These are phyloP conservation scores for Tetradesmus obliquus DNA, from an alignment of 139 green algal species.

Conservation along the genomic window DNA sequence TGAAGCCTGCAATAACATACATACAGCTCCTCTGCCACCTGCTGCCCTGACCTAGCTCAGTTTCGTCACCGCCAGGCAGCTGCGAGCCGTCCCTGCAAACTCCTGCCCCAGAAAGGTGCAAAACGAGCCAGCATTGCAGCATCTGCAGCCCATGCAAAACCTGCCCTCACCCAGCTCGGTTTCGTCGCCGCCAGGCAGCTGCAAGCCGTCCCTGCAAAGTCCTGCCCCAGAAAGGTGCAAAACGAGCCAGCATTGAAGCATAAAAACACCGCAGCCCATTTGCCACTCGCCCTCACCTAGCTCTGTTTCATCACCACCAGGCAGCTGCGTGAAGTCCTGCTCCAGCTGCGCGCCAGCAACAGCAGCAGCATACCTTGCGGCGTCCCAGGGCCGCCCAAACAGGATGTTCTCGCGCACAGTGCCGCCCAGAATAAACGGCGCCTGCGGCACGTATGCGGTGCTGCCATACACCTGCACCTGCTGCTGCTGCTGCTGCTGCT, in stretches of 20 bases:
- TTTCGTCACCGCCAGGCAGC: slow-evolving; percentile 74
- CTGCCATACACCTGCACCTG: slow-evolving; percentile 53
- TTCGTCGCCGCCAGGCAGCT: slow-evolving; percentile 70
- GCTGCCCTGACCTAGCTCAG: slow-evolving; percentile 71
- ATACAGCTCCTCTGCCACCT: too few relatives aligned
- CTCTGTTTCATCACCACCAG: slow-evolving; percentile 76
- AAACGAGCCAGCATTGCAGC: too few relatives aligned
- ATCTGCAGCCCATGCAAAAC: too few relatives aligned
- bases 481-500: slow-evolving; percentile 1
- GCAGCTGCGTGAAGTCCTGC: slow-evolving; percentile 68
- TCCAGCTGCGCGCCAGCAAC: slow-evolving; percentile 51
- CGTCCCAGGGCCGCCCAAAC: slow-evolving; percentile 75
- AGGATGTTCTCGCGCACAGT: slow-evolving; percentile 86
- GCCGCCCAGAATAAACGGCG: slow-evolving; percentile 82
- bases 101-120: too few relatives aligned
- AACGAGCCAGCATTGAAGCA: too few relatives aligned
- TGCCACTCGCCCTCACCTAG: slow-evolving; percentile 60
- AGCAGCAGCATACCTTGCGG: slow-evolving; percentile 48
- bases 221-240: slow-evolving; percentile 44
- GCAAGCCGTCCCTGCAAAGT: slow-evolving; percentile 53
- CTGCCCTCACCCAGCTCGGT: slow-evolving; percentile 75
- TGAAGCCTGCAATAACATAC: too few relatives aligned
- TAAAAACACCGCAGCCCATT: too few relatives aligned
- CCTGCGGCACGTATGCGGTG: slow-evolving; percentile 81
- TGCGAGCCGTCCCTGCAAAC: slow-evolving; percentile 57